A percentile compares a stretch with the other conserved stretches of the same genome.
These are phyloP conservation scores for Backusella australiensis DNA, from an alignment of 192 early-diverging fungal genomes.

Conservation along the genomic window DNA sequence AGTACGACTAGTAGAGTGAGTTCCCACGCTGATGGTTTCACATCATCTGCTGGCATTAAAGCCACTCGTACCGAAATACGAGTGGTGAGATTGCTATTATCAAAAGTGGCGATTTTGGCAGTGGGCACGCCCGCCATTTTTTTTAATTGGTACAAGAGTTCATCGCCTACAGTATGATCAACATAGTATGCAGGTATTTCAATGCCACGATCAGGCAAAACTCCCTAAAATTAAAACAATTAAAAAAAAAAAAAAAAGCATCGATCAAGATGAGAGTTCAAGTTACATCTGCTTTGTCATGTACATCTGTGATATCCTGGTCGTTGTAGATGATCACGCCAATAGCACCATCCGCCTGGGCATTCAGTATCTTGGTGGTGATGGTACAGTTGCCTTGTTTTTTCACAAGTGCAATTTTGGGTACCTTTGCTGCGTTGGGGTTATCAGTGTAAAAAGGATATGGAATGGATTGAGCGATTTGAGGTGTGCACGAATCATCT, in stretches of 20 bases:
- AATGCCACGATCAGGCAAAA: conserved; percentile 14
- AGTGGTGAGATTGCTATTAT: neutral
- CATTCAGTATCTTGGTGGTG: conserved; percentile 32
- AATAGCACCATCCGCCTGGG: conserved; percentile 28
- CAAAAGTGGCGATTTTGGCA: neutral
- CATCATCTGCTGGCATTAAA: conserved; percentile 23
- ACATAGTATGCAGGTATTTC: conserved; percentile 29
- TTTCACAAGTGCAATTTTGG: conserved; percentile 17
- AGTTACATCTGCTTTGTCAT: neutral
- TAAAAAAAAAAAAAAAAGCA: too few relatives aligned
- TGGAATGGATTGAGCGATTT: neutral
- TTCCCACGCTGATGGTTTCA: conserved; percentile 45
- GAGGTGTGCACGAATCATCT: conserved; percentile 12
- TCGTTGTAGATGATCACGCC: conserved; percentile 37
- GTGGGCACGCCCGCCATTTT: neutral
- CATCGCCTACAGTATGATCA: conserved; percentile 7
- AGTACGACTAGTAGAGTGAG: conserved; percentile 45
- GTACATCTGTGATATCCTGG: conserved; percentile 8
- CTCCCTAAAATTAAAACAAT: conserved; percentile 9
- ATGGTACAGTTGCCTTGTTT: conserved; percentile 28
- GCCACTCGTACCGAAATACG: conserved; percentile 19
- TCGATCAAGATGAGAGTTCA: too few relatives aligned
- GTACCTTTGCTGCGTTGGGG: neutral
- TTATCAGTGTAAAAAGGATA: neutral
- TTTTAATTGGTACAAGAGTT: conserved; percentile 21